Percentiles rank a stretch among this genome's conserved stretches.
These are phyloP conservation scores for Fonsecaea monophora DNA, from an alignment of 2,329 filamentous ascomycete species.

Conservation along the genomic window DNA sequence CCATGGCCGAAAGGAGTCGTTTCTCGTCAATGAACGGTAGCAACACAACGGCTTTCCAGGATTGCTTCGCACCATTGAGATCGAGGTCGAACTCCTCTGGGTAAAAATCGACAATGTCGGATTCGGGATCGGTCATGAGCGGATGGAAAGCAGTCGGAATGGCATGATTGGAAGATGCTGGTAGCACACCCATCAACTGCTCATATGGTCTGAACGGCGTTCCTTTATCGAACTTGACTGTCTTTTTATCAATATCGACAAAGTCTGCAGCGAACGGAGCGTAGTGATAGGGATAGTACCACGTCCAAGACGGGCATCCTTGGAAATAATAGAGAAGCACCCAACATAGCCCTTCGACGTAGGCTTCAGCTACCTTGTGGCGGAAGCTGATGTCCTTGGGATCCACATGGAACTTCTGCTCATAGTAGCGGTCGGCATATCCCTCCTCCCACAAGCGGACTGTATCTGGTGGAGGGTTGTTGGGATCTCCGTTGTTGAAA, in stretches of 20 bases:
- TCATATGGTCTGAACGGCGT: constrained; percentile 90
- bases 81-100: constrained; percentile 93
- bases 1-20: constrained; percentile 80
- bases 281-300: constrained; percentile 99
- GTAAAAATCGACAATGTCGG: constrained; percentile 96
- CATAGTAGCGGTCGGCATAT: constrained; percentile 94
- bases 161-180: constrained; percentile 88
- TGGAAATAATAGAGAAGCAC: constrained; percentile 97
- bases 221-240: constrained; percentile 82
- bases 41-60: constrained; percentile 94
- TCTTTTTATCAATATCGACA: constrained; percentile 77
- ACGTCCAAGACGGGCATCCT: constrained; percentile 97
- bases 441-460: constrained; percentile 94
- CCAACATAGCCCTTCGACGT: constrained; percentile 94
- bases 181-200: constrained; percentile 96
- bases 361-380: constrained; percentile 85
- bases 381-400: constrained; percentile 84
- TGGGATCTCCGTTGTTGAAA: constrained; percentile 45
- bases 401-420: constrained; percentile 90
- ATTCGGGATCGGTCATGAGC: constrained; percentile 86
- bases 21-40: constrained; percentile 96
- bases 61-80: constrained; percentile 96
- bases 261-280: constrained; percentile 97
- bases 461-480: constrained; percentile 69
- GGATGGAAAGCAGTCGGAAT: constrained; percentile 87